Evolutionary conservation across 257 asterid genomes (phyloP).

Genomic region (Cordia subcordata): DNA sequence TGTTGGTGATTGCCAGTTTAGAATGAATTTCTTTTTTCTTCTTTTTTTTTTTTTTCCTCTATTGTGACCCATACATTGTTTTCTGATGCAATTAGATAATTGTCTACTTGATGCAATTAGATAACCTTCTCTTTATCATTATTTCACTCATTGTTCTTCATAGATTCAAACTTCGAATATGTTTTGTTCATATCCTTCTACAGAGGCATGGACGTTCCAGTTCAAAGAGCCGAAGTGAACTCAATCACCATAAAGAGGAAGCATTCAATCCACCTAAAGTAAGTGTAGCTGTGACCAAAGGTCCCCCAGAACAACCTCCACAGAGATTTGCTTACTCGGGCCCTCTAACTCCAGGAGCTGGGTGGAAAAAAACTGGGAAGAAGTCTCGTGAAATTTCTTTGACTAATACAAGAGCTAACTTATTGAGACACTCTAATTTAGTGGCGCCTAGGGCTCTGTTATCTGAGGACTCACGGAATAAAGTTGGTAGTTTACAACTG

Average conservation of each 20-base stretch:
- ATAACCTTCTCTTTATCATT: too few relatives aligned
- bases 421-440: conserved; percentile 43
- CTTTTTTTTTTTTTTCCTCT: too few relatives aligned
- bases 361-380: conserved; percentile 40
- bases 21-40: too few relatives aligned
- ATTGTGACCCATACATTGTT: too few relatives aligned
- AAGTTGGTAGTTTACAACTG: conserved; percentile 18
- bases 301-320: conserved; percentile 25
- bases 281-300: conserved; percentile 28
- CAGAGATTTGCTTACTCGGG: conserved; percentile 54
- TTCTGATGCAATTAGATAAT: too few relatives aligned
- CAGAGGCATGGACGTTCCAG: conserved; percentile 54
- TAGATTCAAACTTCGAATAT: too few relatives aligned
- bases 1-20: too few relatives aligned
- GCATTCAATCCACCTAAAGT: conserved; percentile 26
- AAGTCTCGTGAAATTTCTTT: conserved; percentile 31
- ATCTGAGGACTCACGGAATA: conserved; percentile 36
- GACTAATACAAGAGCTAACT: conserved; percentile 26
- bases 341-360: conserved; percentile 56
- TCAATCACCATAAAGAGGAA: conserved; percentile 34
- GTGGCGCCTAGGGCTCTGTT: conserved; percentile 45
- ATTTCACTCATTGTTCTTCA: too few relatives aligned
- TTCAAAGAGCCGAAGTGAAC: conserved; percentile 39
- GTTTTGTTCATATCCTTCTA: conserved; percentile 4
- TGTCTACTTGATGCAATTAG: too few relatives aligned